Evolutionary conservation across 2,329 filamentous ascomycete genomes (phyloP).

Genomic region (Ophiostoma pallidulum): DNA sequence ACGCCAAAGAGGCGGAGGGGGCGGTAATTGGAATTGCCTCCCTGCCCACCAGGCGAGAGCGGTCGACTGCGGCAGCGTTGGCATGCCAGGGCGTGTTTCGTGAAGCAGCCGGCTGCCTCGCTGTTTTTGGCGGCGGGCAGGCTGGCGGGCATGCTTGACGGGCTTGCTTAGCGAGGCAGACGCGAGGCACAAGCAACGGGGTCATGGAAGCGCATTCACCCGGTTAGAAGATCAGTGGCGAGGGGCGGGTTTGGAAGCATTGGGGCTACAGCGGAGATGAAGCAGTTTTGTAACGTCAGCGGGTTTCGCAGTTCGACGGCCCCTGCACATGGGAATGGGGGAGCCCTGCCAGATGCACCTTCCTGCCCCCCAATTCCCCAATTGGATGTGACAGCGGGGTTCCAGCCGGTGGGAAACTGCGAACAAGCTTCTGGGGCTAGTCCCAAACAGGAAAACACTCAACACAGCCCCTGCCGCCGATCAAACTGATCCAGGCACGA

Average conservation of each 20-base stretch:
- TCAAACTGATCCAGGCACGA: constrained; percentile 1
- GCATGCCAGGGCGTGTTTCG: too few species aligned
- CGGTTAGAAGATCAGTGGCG: constrained; percentile 16
- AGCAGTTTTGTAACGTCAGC: constrained; percentile 26
- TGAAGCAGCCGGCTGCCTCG: too few species aligned
- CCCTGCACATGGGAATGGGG: constrained; percentile 7
- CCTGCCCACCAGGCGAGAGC: too few species aligned
- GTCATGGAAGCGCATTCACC: constrained; percentile 22
- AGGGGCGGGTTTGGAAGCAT: constrained; percentile 18
- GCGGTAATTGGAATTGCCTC: too few species aligned
- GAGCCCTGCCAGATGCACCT: background rate
- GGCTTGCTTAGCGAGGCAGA: too few species aligned
- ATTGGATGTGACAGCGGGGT: too few species aligned
- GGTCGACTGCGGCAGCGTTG: too few species aligned
- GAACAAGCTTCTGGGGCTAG: background rate
- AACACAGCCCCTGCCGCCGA: background rate
- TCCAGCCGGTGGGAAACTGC: background rate
- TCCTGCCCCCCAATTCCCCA: too few species aligned
- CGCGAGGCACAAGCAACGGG: too few species aligned
- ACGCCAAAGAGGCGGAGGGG: too few species aligned
- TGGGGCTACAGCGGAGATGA: constrained; percentile 25
- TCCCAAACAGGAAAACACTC: background rate
- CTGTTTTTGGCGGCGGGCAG: too few species aligned
- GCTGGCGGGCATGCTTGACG: too few species aligned
- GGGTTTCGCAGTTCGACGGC: constrained; percentile 23